Percentiles rank a stretch among this genome's conserved stretches.
Conservation (phyloP, 2,329 filamentous ascomycete species). For the Stenocarpella maydis region DNA sequence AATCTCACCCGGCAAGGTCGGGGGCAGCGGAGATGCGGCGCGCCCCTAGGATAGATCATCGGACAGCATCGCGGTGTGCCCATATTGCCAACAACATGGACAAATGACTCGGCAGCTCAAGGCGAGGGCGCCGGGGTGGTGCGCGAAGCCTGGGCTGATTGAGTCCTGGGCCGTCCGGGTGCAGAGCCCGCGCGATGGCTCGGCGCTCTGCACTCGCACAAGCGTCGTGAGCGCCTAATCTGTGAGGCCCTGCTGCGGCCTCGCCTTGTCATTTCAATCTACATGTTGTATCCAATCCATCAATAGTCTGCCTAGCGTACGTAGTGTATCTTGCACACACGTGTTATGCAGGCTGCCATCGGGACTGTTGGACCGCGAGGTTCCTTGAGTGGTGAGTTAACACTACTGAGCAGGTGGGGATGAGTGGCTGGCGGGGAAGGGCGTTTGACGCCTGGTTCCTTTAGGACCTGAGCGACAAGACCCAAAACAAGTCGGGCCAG, state of each 20-base stretch:
- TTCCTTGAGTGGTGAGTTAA: background rate
- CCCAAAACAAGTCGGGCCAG: slow-evolving; percentile 20
- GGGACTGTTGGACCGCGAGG: background rate
- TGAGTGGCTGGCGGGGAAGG: background rate
- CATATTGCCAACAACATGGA: background rate
- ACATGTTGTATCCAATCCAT: background rate
- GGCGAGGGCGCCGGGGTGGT: slow-evolving; percentile 2
- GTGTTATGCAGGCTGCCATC: background rate
- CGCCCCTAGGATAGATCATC: slow-evolving; percentile 6
- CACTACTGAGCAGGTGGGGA: background rate
- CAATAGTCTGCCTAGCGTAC: background rate
- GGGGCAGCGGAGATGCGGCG: background rate
- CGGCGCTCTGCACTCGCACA: slow-evolving; percentile 1
- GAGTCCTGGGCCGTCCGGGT: background rate
- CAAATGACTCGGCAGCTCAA: slow-evolving; percentile 17
- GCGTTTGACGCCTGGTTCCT: slow-evolving; percentile 24
- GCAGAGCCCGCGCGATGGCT: slow-evolving; percentile 5
- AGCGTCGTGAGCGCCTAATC: slow-evolving; percentile 13
- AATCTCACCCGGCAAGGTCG: background rate
- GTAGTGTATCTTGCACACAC: background rate
- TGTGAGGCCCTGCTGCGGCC: background rate
- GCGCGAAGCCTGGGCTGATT: slow-evolving; percentile 3
- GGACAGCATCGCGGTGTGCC: background rate
- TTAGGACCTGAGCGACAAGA: slow-evolving; percentile 13
- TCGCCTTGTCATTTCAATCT: background rate